These are phyloP conservation scores for Geopyxis carbonaria DNA, from an alignment of 495 filamentous ascomycete species.

Conservation along the genomic window DNA sequence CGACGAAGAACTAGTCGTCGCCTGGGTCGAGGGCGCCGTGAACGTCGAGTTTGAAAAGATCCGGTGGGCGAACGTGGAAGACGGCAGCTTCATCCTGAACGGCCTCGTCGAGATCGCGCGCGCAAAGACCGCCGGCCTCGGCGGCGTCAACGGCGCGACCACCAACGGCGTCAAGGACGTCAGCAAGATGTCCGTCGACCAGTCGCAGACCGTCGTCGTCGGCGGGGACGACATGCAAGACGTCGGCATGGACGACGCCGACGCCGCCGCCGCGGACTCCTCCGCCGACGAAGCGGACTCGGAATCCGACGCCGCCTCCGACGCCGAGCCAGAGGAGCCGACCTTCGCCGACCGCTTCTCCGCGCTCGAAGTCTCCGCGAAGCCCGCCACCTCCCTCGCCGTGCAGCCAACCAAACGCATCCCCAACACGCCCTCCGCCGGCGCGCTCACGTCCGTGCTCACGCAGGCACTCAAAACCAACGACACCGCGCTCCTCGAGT, in stretches of 20 bases:
- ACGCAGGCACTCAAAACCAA: slow-evolving; percentile 85
- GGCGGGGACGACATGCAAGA: slow-evolving; percentile 27
- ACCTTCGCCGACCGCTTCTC: slow-evolving; percentile 79
- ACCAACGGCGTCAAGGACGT: slow-evolving; percentile 45
- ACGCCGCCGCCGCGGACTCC: slow-evolving; percentile 30
- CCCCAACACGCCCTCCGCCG: slow-evolving; percentile 47
- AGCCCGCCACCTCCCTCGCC: slow-evolving; percentile 40
- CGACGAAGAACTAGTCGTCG: slow-evolving; percentile 32
- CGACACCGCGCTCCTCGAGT: slow-evolving; percentile 72
- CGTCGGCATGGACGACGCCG: slow-evolving; percentile 35
- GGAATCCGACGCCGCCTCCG: slow-evolving; percentile 27
- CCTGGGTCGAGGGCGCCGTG: slow-evolving; percentile 40
- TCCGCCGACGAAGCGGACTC: slow-evolving; percentile 29
- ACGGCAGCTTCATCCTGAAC: slow-evolving; percentile 31
- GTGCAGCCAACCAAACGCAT: slow-evolving; percentile 25
- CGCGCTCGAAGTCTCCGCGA: slow-evolving; percentile 44
- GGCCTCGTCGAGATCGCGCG: slow-evolving; percentile 33
- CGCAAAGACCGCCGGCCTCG: slow-evolving; percentile 30
- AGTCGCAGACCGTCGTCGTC: slow-evolving; percentile 50
- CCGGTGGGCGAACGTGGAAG: slow-evolving; percentile 34
- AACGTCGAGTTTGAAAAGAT: slow-evolving; percentile 39
- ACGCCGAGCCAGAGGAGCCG: slow-evolving; percentile 39
- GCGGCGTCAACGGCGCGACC: slow-evolving; percentile 28
- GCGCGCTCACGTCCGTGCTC: slow-evolving; percentile 75
- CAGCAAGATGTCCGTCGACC: slow-evolving; percentile 49